Evolutionary conservation across 2,329 filamentous ascomycete genomes (phyloP).

Genomic region (Penicillium freii): DNA sequence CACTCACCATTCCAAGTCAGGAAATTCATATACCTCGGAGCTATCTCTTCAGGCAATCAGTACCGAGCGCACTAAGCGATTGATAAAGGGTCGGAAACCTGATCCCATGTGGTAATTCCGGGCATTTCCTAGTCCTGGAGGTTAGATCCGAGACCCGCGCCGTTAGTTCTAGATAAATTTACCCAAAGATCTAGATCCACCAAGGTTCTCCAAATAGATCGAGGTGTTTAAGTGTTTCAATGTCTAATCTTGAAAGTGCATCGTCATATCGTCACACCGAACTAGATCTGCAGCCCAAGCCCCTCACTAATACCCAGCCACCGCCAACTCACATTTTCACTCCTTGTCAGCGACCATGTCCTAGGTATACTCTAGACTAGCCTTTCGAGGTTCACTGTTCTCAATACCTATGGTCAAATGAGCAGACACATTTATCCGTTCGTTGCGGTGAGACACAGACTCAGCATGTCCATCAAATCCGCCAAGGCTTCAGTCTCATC

Average conservation of each 20-base stretch:
- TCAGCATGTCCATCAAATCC: conserved; percentile 12
- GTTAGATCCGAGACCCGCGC: neutral
- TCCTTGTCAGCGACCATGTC: neutral
- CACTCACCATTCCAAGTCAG: neutral
- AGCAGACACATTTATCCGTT: conserved; percentile 1
- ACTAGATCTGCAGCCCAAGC: conserved; percentile 11
- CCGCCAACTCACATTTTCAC: conserved; percentile 2
- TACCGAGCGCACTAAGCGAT: conserved; percentile 1
- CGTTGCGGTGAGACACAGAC: conserved; percentile 19
- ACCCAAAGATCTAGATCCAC: neutral
- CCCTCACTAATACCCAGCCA: conserved; percentile 8
- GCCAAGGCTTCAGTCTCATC: conserved; percentile 9
- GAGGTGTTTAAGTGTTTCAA: neutral
- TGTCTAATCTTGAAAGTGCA: neutral
- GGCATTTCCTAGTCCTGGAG: neutral
- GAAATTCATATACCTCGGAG: neutral
- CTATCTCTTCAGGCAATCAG: conserved; percentile 11
- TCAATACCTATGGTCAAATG: neutral
- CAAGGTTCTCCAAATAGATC: neutral
- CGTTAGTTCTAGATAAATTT: neutral
- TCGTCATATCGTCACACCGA: conserved; percentile 7
- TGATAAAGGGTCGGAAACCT: neutral
- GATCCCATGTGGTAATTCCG: neutral
- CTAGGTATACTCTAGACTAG: neutral
- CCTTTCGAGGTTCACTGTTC: neutral